Evolutionary conservation across 1,284 basidiomycete species (phyloP).

Genomic region (Ganoderma resinaceum): DNA sequence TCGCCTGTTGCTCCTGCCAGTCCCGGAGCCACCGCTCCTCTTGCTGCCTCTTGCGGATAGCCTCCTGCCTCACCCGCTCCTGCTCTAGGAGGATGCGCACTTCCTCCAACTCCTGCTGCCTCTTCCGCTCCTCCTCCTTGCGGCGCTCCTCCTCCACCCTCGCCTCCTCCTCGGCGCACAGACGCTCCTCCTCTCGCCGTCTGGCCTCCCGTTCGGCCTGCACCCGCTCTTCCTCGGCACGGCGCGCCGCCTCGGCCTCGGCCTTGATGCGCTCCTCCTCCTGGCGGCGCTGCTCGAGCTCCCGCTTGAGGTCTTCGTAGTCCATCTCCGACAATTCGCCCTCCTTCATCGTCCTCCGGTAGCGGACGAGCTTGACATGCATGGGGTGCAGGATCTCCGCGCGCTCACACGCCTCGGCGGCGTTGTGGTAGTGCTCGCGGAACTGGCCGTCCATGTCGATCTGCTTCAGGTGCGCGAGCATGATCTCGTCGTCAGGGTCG

Average conservation of each 20-base stretch:
- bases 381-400: not conserved
- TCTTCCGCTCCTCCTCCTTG: not conserved
- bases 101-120: constrained; percentile 11
- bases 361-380: not conserved
- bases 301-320: not conserved
- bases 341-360: too few species aligned
- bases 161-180: not conserved
- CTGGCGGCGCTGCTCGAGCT: not conserved
- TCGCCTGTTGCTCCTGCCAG: not conserved
- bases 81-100: not conserved
- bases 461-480: constrained; percentile 13
- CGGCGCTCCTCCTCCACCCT: not conserved
- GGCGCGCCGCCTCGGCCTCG: not conserved
- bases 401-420: constrained; percentile 9
- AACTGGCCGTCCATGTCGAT: constrained; percentile 6
- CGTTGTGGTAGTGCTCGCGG: constrained; percentile 19
- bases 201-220: not conserved
- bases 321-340: not conserved
- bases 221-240: not conserved
- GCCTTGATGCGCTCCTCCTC: not conserved
- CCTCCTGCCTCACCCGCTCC: not conserved
- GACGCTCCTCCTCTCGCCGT: constrained; percentile 1
- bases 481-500: constrained; percentile 13
- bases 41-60: not conserved
- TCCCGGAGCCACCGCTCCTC: not conserved